A percentile compares a stretch with the other conserved stretches of the same genome.
phyloP scores from a whole-genome alignment of 805 yeast species.

The Saccharomyces cerevisiae region DNA sequence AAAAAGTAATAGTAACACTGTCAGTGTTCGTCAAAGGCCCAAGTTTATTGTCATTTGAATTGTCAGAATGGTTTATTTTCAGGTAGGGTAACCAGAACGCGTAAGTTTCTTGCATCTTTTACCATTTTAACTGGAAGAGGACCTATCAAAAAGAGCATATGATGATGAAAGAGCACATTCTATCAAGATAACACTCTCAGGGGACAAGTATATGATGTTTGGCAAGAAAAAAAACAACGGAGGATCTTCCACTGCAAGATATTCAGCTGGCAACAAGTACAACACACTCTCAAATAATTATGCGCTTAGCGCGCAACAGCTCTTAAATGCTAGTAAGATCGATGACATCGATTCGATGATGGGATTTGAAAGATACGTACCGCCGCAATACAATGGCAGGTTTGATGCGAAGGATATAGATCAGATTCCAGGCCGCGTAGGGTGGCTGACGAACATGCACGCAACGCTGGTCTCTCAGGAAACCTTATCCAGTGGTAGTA shows the following conservation, averaged over 20 bases:
- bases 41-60: not conserved
- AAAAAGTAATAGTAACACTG: not conserved
- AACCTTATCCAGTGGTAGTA: conserved; percentile 9
- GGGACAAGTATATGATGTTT: not conserved
- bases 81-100: not conserved
- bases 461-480: conserved; percentile 62
- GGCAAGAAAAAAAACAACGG: conserved; percentile 29
- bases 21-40: not conserved
- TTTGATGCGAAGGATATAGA: conserved; percentile 9
- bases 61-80: not conserved
- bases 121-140: not conserved
- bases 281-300: conserved; percentile 14
- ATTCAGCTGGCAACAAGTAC: conserved; percentile 10
- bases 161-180: not conserved
- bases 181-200: not conserved
- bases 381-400: conserved; percentile 43
- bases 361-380: conserved; percentile 81
- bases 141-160: not conserved
- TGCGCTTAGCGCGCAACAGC: conserved; percentile 32
- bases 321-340: conserved; percentile 46
- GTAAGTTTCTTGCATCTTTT: not conserved
- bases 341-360: conserved; percentile 70
- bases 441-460: conserved; percentile 95
- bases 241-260: not conserved
- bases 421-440: conserved; percentile 34